phyloP scores from a whole-genome alignment of 2,329 filamentous ascomycete genomes.

The Hypoxylon sp. region DNA sequence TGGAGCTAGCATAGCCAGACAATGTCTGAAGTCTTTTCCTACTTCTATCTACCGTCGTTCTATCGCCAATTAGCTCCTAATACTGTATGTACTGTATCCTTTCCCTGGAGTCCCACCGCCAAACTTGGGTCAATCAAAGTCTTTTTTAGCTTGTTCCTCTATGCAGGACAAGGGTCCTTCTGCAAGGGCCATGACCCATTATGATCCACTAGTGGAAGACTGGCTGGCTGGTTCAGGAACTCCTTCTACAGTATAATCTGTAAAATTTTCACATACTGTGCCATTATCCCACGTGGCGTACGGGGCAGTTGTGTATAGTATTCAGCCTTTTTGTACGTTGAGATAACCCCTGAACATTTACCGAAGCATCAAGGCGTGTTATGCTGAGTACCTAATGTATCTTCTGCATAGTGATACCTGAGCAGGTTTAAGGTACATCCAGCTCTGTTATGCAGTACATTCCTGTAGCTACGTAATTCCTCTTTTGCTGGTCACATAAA shows the following conservation, averaged over 20 bases:
- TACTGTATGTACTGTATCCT: conserved; percentile 44
- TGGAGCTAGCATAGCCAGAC: conserved; percentile 41
- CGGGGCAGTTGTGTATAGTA: conserved; percentile 5
- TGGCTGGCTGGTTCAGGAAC: conserved; percentile 33
- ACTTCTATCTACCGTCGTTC: conserved; percentile 33
- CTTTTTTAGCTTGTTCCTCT: conserved; percentile 28
- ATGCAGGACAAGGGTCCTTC: conserved; percentile 42
- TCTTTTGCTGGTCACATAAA: neutral
- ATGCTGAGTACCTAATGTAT: no score
- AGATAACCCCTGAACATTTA: no score
- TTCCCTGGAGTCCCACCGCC: conserved; percentile 33
- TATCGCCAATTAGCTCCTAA: conserved; percentile 37
- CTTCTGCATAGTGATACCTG: no score
- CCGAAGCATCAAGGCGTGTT: no score
- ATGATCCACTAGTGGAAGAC: conserved; percentile 24
- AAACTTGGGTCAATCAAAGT: conserved; percentile 37
- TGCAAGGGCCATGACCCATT: conserved; percentile 41
- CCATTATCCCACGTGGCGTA: conserved; percentile 35
- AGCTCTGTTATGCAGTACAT: neutral
- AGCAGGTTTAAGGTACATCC: no score
- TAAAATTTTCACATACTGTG: conserved; percentile 36
- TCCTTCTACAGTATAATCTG: conserved; percentile 25
- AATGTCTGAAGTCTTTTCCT: conserved; percentile 33
- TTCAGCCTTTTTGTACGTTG: no score
- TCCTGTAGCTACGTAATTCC: neutral